phyloP scores from a whole-genome alignment of 345 rosid genomes.

The Excoecaria cochinchinensis region DNA sequence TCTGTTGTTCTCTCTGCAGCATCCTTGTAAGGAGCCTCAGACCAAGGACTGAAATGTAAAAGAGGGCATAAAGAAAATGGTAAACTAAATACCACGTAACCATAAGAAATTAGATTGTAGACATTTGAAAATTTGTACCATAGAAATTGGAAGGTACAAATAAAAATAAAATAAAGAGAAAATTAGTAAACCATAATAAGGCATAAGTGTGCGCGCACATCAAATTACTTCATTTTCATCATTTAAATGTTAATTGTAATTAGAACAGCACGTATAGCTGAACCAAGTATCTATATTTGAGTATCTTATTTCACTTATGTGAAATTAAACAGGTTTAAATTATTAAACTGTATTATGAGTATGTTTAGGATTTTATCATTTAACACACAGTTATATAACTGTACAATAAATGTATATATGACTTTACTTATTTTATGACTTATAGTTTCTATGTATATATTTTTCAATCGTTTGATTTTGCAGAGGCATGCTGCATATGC shows the following conservation, averaged over 20 bases:
- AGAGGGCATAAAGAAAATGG: slow-evolving; percentile 17
- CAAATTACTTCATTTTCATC: neutral
- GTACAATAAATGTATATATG: neutral
- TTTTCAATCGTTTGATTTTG: neutral
- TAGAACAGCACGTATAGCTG: neutral
- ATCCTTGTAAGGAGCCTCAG: slow-evolving; percentile 55
- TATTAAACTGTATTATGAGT: neutral
- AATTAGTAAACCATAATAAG: neutral
- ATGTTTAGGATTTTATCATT: neutral
- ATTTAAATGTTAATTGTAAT: neutral
- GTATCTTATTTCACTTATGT: neutral
- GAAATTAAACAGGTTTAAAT: no score
- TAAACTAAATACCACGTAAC: slow-evolving; percentile 9
- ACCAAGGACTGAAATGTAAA: slow-evolving; percentile 68
- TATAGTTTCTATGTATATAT: neutral
- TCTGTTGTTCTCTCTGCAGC: slow-evolving; percentile 63
- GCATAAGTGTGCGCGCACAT: neutral
- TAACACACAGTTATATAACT: neutral
- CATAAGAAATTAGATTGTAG: neutral
- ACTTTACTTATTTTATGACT: neutral
- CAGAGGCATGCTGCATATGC: neutral
- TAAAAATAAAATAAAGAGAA: neutral
- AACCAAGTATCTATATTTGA: neutral
- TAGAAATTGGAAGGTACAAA: neutral
- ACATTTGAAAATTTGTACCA: slow-evolving; percentile 7